Percentiles rank a stretch among this genome's conserved stretches.
Evolutionary conservation across 352 stramenopile species (phyloP).

Genomic region (Phytophthora fragariaefolia): DNA sequence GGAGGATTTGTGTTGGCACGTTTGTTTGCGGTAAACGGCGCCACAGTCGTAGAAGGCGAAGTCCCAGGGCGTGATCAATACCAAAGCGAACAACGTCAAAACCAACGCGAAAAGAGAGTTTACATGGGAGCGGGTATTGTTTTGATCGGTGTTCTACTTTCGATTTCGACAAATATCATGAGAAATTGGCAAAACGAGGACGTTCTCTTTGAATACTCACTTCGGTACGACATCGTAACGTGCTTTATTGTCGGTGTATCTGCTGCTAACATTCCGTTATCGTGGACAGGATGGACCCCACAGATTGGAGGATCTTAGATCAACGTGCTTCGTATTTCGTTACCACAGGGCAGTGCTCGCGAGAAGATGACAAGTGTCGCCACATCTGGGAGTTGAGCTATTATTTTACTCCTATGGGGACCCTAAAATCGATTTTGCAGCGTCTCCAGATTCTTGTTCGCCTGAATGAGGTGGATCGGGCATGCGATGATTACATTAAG

Average conservation of each 20-base stretch:
- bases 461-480: constrained; percentile 11
- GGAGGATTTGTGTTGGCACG: constrained; percentile 27
- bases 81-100: constrained; percentile 3
- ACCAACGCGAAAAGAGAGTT: not conserved
- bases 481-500: constrained; percentile 34
- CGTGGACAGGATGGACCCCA: constrained; percentile 45
- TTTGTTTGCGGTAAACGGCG: not conserved
- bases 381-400: constrained; percentile 31
- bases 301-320: constrained; percentile 65
- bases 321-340: constrained; percentile 24
- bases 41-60: constrained; percentile 4
- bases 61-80: not conserved
- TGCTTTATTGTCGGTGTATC: not conserved
- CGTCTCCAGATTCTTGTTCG: constrained; percentile 27
- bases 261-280: not conserved
- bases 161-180: constrained; percentile 16
- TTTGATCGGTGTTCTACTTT: constrained; percentile 23
- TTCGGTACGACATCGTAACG: constrained; percentile 29
- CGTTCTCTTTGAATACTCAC: constrained; percentile 39
- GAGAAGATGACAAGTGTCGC: constrained; percentile 18
- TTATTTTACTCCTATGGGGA: constrained; percentile 32
- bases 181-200: constrained; percentile 32
- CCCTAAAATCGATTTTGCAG: constrained; percentile 40
- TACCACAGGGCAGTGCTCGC: constrained; percentile 7
- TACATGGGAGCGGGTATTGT: constrained; percentile 8